phyloP scores from a whole-genome alignment of 352 stramenopile genomes.

The Phytophthora litchii region DNA sequence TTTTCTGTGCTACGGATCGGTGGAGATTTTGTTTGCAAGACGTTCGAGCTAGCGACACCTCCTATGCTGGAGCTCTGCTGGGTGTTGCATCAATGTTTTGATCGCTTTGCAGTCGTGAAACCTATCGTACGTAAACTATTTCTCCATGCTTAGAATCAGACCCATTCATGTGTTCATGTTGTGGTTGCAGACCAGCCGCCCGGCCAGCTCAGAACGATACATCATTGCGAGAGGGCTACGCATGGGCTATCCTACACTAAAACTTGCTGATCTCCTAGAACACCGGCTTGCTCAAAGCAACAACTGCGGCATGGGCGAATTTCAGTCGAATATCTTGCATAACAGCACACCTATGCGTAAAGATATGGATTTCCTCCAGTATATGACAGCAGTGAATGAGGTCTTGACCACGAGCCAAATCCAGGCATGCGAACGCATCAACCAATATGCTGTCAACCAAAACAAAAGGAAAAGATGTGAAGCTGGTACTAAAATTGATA shows the following conservation, averaged over 20 bases:
- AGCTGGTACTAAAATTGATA: constrained; percentile 18
- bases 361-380: constrained; percentile 50
- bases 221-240: constrained; percentile 50
- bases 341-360: constrained; percentile 16
- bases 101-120: constrained; percentile 70
- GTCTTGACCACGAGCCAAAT: constrained; percentile 42
- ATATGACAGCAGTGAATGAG: constrained; percentile 45
- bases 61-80: constrained; percentile 70
- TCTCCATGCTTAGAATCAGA: neutral
- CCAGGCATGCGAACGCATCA: constrained; percentile 47
- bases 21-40: constrained; percentile 82
- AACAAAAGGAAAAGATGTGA: constrained; percentile 38
- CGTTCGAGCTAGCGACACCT: constrained; percentile 71
- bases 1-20: constrained; percentile 46
- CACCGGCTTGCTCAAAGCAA: constrained; percentile 21
- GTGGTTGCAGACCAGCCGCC: constrained; percentile 66
- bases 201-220: constrained; percentile 83
- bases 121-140: constrained; percentile 35
- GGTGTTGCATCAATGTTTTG: constrained; percentile 69
- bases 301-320: neutral
- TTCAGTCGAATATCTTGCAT: constrained; percentile 21
- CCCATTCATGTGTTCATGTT: constrained; percentile 2
- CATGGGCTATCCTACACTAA: constrained; percentile 13
- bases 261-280: constrained; percentile 38
- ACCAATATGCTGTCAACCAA: constrained; percentile 35